Conservation (phyloP, 106 monocot species). For the Vanilla planifolia region DNA sequence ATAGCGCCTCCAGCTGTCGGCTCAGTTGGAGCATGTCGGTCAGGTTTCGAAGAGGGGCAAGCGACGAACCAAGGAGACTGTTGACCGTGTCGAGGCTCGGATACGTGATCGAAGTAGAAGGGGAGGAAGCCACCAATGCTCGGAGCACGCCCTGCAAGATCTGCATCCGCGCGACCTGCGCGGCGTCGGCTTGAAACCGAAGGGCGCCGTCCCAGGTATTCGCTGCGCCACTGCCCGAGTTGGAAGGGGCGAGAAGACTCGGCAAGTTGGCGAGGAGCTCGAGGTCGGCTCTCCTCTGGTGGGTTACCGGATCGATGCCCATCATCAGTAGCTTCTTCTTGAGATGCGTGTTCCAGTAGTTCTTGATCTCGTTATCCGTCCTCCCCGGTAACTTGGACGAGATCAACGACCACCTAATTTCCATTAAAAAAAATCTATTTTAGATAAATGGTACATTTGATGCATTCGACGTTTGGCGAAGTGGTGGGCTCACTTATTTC, state of each 20-base stretch:
- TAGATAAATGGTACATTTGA: too few relatives aligned
- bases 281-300: slow-evolving; percentile 1
- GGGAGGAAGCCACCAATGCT: not conserved
- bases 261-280: slow-evolving; percentile 1
- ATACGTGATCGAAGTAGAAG: not conserved
- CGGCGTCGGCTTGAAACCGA: not conserved
- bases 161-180: not conserved
- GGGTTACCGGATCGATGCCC: slow-evolving; percentile 7
- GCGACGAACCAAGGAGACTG: not conserved
- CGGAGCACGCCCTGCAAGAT: slow-evolving; percentile 2
- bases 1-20: not conserved
- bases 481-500: slow-evolving; percentile 42
- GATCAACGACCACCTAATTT: slow-evolving; percentile 4
- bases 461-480: too few relatives aligned
- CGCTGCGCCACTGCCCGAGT: not conserved
- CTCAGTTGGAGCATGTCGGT: not conserved
- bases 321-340: slow-evolving; percentile 5
- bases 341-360: slow-evolving; percentile 9
- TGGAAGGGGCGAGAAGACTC: slow-evolving; percentile 2
- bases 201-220: slow-evolving; percentile 1
- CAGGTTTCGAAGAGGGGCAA: not conserved
- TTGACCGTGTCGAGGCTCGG: not conserved
- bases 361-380: slow-evolving; percentile 11
- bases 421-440: not conserved
- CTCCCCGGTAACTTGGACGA: slow-evolving; percentile 3